Base-by-base conservation (phyloP, 2,329 filamentous ascomycete genomes). In the Fusarium sp. region DNA sequence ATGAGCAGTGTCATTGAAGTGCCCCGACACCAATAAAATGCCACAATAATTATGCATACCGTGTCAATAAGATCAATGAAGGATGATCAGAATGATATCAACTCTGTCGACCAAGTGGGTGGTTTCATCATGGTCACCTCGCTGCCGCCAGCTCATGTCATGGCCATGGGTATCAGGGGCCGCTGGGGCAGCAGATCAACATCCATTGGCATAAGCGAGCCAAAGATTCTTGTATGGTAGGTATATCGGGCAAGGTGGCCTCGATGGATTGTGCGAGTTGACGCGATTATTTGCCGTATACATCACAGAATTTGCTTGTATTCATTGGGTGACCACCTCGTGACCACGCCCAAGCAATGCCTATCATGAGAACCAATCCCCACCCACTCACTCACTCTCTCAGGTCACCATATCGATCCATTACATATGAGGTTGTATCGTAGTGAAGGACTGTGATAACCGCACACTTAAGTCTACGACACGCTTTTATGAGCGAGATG, bases 91-190 rank as follows among this genome's bases (percentile, higher is more conserved):
- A 19, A 11, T 3, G 27, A 10, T 21, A 19, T 39, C 12, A 46
- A 18, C 23, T 31, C 19, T 15, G 11, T 19, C 11, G 41, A 10
- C 10, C n/a, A 5, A 12, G 33, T 12, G 25, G 35, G 29, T 60
- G 29, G 35, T 51, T 52, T 45, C 45, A 66, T 66, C 64, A 66
- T 66, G 64, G 21, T 29, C 19, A 52, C 54, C 62, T 66, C 29
- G 19, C 15, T 19, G 29, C 23, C 33, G 35, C 27, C 21, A n/a
- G 29, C 33, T 39, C 44, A 66, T 18, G 35, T 37, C 35, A 37
- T 19, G 35, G 33, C 16, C 16, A 35, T 66, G 60, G 56, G 48
- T 45, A 18, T 31, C 25, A 37, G 19, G 31, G 27, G 21, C 46
- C n/a, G 18, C 15, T 23, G 41, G 41, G 19, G 14, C 11, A 48